Evolutionary conservation across 1,284 basidiomycete species (phyloP), one percentile per base, ranked within the genome.

Genomic region (Tremellales sp.): DNA sequence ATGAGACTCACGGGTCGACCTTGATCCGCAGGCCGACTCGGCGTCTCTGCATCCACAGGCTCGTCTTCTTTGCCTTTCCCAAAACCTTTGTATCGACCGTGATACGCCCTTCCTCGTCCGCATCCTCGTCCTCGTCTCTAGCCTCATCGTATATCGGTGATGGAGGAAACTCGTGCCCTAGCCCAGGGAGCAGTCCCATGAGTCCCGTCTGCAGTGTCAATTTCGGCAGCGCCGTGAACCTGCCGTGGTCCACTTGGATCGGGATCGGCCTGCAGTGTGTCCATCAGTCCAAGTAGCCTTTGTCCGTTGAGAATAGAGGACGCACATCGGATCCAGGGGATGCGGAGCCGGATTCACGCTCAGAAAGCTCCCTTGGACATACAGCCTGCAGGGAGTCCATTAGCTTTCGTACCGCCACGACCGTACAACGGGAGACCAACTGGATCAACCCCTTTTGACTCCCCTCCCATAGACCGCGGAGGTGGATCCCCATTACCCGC

Each of bases 401-500:
- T 36, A 9, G 22, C 34, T 10, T 16, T 16, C 34, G 22, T 10
- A 39, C 37, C 24, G 27, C 37, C 22, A 12, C 24, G 22, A 25
- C 37, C 9, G 27, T 26, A 39, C 22, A 25, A 24, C 9, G 13
- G 4, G 14, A 36, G 9, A 16, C 12, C 26, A 5, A 58, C 59
- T 55, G 41, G 60, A 58, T 62, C 58, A 50, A 56, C 51, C 7
- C 48, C 41, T 33, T 44, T 21, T 50, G 41, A 1, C 51, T 55
- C 38, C 58, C 56, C 18, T 64, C 60, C 60, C 57, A 65, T n/a
- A 65, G 58, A 6, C 60, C 56, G 35, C 54, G 45, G 14, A 65
- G 32, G 47, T 65, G 62, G 44, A 57, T 48, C 0, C 62, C 62
- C 62, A 65, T 62, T 4, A 65, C 58, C 29, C 54, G 34, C 28